A percentile compares a stretch with the other conserved stretches of the same genome.
Conservation (phyloP, 805 yeast genomes). For the Yarrowia keelungensis region DNA sequence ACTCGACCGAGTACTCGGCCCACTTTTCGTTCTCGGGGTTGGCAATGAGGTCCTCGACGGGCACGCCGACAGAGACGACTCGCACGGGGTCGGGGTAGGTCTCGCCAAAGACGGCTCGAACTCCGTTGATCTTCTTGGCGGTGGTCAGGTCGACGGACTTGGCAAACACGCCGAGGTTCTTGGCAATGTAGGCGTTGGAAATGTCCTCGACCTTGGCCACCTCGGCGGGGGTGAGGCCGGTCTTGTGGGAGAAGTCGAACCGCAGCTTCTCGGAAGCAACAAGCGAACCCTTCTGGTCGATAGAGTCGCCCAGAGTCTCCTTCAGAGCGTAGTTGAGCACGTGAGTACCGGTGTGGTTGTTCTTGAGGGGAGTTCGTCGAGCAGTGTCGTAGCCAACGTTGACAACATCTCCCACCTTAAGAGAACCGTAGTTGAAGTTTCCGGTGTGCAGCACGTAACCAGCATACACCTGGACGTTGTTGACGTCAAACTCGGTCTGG, state of each 20-base stretch:
- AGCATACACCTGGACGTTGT: constrained; percentile 88
- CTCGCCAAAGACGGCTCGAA: constrained; percentile 98
- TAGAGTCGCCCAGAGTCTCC: constrained; percentile 82
- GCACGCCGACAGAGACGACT: constrained; percentile 93
- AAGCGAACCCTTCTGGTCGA: constrained; percentile 95
- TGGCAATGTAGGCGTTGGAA: constrained; percentile 72
- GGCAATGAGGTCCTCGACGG: constrained; percentile 79
- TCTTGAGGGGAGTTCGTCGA: constrained; percentile 95
- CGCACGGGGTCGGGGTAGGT: constrained; percentile 99
- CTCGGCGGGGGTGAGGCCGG: constrained; percentile 76
- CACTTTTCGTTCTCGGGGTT: constrained; percentile 78
- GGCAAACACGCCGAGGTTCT: constrained; percentile 75
- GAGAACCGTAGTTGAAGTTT: constrained; percentile 72
- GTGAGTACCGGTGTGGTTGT: constrained; percentile 99
- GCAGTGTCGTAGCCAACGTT: constrained; percentile 89
- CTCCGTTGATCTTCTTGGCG: constrained; percentile 80
- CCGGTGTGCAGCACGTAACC: constrained; percentile 98
- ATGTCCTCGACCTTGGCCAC: constrained; percentile 76
- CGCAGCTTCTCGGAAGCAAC: constrained; percentile 95
- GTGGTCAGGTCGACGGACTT: constrained; percentile 77
- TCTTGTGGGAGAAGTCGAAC: constrained; percentile 95
- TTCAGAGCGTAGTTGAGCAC: constrained; percentile 87
- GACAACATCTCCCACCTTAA: constrained; percentile 71
- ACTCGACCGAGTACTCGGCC: constrained; percentile 82
- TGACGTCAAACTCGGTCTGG: constrained; percentile 82